Conservation (phyloP, 768 basidiomycete species). For the Hericium rajendrae region DNA sequence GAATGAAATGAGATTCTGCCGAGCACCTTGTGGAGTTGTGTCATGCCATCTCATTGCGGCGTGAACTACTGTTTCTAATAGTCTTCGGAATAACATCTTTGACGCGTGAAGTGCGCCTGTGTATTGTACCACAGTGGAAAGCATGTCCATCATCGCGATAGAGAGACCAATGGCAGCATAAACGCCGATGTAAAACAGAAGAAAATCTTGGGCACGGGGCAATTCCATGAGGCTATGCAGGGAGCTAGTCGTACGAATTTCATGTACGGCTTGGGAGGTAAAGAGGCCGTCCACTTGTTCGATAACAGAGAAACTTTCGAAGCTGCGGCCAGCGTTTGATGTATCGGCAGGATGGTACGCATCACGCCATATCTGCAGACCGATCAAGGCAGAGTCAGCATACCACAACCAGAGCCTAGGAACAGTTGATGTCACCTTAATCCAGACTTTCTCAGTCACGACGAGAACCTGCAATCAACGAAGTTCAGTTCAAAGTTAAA, state of each 20-base stretch:
- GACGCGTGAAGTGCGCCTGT: constrained; percentile 41
- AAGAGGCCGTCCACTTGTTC: constrained; percentile 20
- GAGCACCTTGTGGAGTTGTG: constrained; percentile 64
- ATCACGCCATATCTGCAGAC: constrained; percentile 44
- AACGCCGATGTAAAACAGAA: constrained; percentile 64
- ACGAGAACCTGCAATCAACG: constrained; percentile 35
- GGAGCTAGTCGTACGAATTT: constrained; percentile 7
- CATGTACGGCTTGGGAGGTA: constrained; percentile 14
- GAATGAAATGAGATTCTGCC: background rate
- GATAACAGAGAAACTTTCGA: constrained; percentile 12
- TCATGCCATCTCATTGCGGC: constrained; percentile 85
- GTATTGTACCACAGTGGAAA: constrained; percentile 45
- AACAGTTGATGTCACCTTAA: constrained; percentile 36
- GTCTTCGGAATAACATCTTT: constrained; percentile 31
- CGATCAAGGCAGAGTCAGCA: background rate
- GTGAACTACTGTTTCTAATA: constrained; percentile 61
- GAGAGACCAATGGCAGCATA: constrained; percentile 53
- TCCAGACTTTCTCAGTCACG: constrained; percentile 62
- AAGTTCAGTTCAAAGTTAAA: background rate
- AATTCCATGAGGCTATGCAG: background rate
- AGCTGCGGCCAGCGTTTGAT: constrained; percentile 6
- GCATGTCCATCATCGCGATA: constrained; percentile 37
- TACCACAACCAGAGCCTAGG: background rate
- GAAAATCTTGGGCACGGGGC: constrained; percentile 47
- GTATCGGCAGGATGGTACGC: constrained; percentile 32